A percentile compares a stretch with the other conserved stretches of the same genome.
Conservation (phyloP, 2,329 filamentous ascomycete genomes). For the Fusarium burgessii region DNA sequence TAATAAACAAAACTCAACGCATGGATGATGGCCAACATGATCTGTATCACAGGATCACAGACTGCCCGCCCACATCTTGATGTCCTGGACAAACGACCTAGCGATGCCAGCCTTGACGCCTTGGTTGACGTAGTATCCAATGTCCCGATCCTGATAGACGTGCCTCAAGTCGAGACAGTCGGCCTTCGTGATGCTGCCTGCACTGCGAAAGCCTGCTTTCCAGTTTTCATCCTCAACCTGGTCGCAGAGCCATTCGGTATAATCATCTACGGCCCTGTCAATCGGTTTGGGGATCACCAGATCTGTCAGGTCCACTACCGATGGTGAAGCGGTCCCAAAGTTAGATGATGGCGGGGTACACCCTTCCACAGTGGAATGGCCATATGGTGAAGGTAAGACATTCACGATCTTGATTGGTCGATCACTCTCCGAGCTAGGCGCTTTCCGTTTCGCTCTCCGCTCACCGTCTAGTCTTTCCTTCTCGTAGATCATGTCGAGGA, state of each 20-base stretch:
- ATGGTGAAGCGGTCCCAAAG: not conserved
- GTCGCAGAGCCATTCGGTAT: slow-evolving; percentile 14
- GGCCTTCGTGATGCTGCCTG: slow-evolving; percentile 10
- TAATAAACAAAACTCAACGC: not conserved
- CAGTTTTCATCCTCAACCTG: slow-evolving; percentile 5
- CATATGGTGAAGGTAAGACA: slow-evolving; percentile 13
- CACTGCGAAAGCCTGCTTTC: slow-evolving; percentile 19
- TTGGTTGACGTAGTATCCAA: too few species aligned
- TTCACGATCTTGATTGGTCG: slow-evolving; percentile 24
- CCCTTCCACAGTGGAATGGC: not conserved
- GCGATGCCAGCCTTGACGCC: not conserved
- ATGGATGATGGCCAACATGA: not conserved
- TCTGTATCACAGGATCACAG: not conserved
- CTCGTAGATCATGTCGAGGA: slow-evolving; percentile 27
- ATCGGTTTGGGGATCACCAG: slow-evolving; percentile 19
- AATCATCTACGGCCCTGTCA: slow-evolving; percentile 14
- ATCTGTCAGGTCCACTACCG: slow-evolving; percentile 8
- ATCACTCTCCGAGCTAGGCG: slow-evolving; percentile 4
- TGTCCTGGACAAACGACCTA: not conserved
- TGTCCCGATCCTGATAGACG: too few species aligned
- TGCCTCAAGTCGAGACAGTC: slow-evolving; percentile 18
- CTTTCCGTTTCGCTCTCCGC: slow-evolving; percentile 2
- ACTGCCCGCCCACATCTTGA: slow-evolving; percentile 1
- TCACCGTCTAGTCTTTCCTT: not conserved
- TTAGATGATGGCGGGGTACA: not conserved